Evolutionary conservation across 352 stramenopile species (phyloP).

Genomic region (Phytophthora macrochlamydospora): DNA sequence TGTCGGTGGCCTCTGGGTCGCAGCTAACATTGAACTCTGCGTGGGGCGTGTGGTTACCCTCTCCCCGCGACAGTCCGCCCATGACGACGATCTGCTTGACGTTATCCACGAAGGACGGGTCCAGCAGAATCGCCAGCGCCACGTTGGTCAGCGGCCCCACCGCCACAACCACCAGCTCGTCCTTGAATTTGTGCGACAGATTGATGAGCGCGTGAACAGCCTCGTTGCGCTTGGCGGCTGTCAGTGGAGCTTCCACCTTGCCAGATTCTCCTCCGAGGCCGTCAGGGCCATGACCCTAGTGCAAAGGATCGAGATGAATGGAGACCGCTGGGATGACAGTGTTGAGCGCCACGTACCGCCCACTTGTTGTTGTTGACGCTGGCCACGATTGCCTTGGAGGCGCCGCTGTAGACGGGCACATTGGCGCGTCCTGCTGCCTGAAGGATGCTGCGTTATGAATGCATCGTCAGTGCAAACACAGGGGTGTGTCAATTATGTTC

Average conservation of each 20-base stretch:
- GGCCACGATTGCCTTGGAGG: conserved; percentile 63
- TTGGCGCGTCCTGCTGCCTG: conserved; percentile 51
- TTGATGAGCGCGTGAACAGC: conserved; percentile 74
- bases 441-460: conserved; percentile 51
- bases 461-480: not conserved
- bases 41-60: conserved; percentile 73
- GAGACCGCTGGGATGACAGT: not conserved
- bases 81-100: conserved; percentile 77
- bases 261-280: conserved; percentile 67
- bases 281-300: conserved; percentile 71
- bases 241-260: conserved; percentile 33
- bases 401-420: conserved; percentile 68
- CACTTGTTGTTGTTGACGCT: conserved; percentile 71
- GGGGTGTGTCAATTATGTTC: not conserved
- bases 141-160: conserved; percentile 84
- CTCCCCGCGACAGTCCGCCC: conserved; percentile 69
- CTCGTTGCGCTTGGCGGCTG: conserved; percentile 52
- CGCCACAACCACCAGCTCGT: conserved; percentile 77
- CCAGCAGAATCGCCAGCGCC: conserved; percentile 72
- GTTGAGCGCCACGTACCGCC: conserved; percentile 32
- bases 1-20: conserved; percentile 80
- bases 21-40: conserved; percentile 84
- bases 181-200: conserved; percentile 53
- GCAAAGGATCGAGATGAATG: not conserved
- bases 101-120: conserved; percentile 66